Evolutionary conservation across 495 filamentous ascomycete genomes (phyloP).

Genomic region (Chaetomium cochliodes): DNA sequence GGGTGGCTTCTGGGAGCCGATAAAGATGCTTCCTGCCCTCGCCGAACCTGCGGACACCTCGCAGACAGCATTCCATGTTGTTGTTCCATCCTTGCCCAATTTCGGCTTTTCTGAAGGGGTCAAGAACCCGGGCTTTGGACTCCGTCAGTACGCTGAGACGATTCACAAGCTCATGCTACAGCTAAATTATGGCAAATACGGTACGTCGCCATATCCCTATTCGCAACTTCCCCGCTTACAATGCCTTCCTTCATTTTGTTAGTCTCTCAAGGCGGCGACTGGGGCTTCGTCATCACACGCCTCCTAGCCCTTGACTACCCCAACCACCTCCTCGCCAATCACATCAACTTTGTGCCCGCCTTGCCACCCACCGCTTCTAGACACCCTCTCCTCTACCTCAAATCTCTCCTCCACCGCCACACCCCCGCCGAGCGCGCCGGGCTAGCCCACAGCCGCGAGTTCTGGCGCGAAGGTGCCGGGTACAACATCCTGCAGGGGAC

Average conservation of each 20-base stretch:
- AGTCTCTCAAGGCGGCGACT: slow-evolving; percentile 8
- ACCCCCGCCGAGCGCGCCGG: background rate
- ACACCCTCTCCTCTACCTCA: background rate
- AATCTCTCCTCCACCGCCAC: background rate
- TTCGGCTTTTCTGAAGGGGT: slow-evolving; percentile 1
- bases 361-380: background rate
- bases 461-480: background rate
- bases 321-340: background rate
- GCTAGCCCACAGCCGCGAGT: background rate
- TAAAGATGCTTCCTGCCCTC: background rate
- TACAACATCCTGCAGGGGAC: background rate
- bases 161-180: slow-evolving; percentile 2
- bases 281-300: background rate
- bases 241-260: background rate
- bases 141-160: background rate
- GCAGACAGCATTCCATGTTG: slow-evolving; percentile 1
- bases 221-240: no score
- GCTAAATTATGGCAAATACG: background rate
- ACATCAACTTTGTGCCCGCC: background rate
- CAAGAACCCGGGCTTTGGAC: background rate
- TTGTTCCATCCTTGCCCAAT: slow-evolving; percentile 1
- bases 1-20: background rate
- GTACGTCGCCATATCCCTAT: background rate
- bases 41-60: background rate
- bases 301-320: background rate